Base-by-base conservation (phyloP, 768 basidiomycete species). In the Kwoniella mangroviensis region DNA sequence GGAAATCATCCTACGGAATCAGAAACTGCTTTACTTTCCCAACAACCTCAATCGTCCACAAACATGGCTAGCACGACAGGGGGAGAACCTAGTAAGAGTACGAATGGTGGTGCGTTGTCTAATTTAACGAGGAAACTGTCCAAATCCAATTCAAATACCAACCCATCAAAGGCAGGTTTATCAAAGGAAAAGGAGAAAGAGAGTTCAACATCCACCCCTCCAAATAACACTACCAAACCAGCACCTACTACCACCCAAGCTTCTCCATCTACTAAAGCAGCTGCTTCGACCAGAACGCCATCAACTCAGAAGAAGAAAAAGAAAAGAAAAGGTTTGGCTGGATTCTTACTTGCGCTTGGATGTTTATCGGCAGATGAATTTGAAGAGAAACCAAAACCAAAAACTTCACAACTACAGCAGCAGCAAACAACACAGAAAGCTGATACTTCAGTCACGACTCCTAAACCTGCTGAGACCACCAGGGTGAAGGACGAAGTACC, bases 351-450 rank as follows among this genome's bases (percentile, higher is more conserved):
- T 40, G 72, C 78, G 24, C 65, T 81, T 4, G 78, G 78, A 65
- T 79, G 80, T 67, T 56, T 79, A 13, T 76, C 75, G 6, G 78
- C 78, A n/a, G 67, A 63, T 57, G 78, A 78, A 40, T 78, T 78
- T 63, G 80, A 81, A 57, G 80, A 81, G 59, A 69, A 70, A 52
- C 54, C 28, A 4, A 69, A 74, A 57, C 19, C 57, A 3, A 24
- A 42, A 12, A 53, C 49, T 24, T 58, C 42, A 19, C 53, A 52
- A 55, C n/a, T 12, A 19, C 28, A 7, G 41, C 22, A 43, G 53
- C 28, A 53, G 24, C 45, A 60, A 51, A 71, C 68, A 41, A 70
- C 60, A 6, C 69, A 66, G 51, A 62, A 62, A 49, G 54, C 71
- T 26, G 54, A n/a, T 17, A 42, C 60, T 7, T 41, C 51, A 9